Evolutionary conservation across 2,329 filamentous ascomycete genomes (phyloP), one percentile per base, ranked within the genome.

Genomic region (Ophiostoma tasmaniense): DNA sequence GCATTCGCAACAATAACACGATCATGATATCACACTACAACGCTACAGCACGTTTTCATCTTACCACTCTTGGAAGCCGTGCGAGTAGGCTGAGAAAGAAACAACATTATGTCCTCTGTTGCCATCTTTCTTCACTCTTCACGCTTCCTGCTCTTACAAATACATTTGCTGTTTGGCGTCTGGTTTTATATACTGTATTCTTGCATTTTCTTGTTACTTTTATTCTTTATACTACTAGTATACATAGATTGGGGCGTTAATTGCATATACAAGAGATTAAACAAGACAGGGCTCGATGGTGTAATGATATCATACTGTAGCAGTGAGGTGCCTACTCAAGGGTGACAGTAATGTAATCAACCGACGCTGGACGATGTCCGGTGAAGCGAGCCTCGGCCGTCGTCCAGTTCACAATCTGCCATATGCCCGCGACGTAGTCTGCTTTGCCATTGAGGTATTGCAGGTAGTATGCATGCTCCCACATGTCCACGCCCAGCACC

Each of bases 401-500:
- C 77, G 88, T 87, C 90, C 90, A 93, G 80, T 92, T 92, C 75
- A 93, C 87, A 39, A 93, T 85, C 37, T 87, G 87, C 90, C 90
- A 93, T 73, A 92, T 90, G 70, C 89, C 89, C 71, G 90, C 85
- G 5, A 92, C 84, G 74, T 93, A 93, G 0, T 87, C 86, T 1
- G 87, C 88, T 78, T 92, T 92, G 71, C 87, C 86, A 74, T 93
- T 93, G 71, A 89, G 81, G 74, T 92, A 93, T 85, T 91, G 91
- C 22, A 96, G 80, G 76, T 96, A 96, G 76, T 96, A 96, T 0
- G 92, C 92, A 80, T 96, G 92, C 80, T 96, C 92, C 92, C 92
- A 96, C 87, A 96, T 93, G 77, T 96, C 92, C 1, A 96, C 83
- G 0, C 91, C 92, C 59, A 93, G 83, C 17, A 96, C 62, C 8